Conservation (phyloP, 2,329 filamentous ascomycete genomes). For the Fusarium circinatum region DNA sequence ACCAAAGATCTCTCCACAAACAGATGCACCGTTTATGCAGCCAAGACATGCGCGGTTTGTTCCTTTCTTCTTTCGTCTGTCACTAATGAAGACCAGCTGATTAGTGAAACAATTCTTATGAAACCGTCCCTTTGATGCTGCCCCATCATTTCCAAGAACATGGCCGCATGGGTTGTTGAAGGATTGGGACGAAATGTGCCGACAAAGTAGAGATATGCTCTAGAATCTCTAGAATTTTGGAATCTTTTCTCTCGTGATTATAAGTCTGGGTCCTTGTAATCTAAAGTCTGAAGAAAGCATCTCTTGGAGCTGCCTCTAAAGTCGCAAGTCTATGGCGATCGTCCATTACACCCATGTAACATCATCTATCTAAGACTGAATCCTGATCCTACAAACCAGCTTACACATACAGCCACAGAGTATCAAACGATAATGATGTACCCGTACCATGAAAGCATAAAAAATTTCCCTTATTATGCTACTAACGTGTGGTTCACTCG, state of each 20-base stretch:
- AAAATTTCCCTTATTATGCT: neutral
- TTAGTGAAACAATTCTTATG: neutral
- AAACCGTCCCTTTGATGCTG: neutral
- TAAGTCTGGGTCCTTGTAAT: neutral
- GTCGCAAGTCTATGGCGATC: neutral
- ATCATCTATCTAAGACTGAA: neutral
- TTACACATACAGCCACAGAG: neutral
- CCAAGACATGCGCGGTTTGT: neutral
- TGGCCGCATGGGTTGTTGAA: neutral
- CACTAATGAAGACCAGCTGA: neutral
- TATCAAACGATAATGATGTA: neutral
- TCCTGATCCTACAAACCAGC: neutral
- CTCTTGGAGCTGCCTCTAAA: neutral
- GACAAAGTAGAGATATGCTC: neutral
- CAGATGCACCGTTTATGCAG: slow-evolving; percentile 11
- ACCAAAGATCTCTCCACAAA: slow-evolving; percentile 1
- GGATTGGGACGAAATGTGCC: neutral
- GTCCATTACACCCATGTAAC: neutral
- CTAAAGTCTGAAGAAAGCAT: too few species aligned
- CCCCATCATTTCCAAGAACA: neutral
- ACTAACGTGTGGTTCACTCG: neutral
- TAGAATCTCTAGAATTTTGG: neutral
- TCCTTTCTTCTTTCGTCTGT: neutral
- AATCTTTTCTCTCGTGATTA: neutral
- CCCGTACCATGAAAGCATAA: neutral